Evolutionary conservation across 1,139 yeast genomes (phyloP), one percentile per base, ranked within the genome.

Genomic region (Scheffersomyces lignicola): DNA sequence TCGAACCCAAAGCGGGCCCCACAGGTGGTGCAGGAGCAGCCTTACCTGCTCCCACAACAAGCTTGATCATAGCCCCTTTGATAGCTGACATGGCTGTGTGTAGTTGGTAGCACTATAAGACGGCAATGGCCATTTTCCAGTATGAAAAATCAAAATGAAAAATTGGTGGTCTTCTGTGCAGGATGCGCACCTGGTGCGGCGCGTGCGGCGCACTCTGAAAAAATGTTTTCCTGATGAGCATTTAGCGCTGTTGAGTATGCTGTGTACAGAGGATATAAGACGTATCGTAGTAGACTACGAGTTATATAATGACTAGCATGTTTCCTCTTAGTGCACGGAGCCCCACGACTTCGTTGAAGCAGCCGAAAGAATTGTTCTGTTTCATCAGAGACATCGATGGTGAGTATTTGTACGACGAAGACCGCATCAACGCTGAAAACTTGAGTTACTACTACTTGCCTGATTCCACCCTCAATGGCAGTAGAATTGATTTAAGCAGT

Each of bases 21-120:
- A 92, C 97, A 5, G 99, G 99, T 23, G 99, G 99, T 1, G 96
- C 84, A 28, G 99, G 98, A 1, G 97, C 94, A 0, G 99, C 99
- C 58, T 89, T 89, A 6, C 97, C 97, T 4, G 98, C 98, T n/a
- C 94, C 96, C 4, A 92, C 97, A 39, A 92, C 82, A 45, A 92
- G 77, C 62, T 90, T 92, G 39, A 92, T 89, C 50, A 90, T 61
- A 35, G 84, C 75, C 45, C 62, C 64, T 47, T 62, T 65, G 13
- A 49, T 55, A 28, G 64, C 51, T 31, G 74, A 56, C 69, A 62
- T 65, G 34, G 18, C 22, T 10, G 20, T 32, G n/a, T n/a, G 31
- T 26, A 9, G 29, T 21, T 33, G 15, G 23, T 27, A 3, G 34
- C 29, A 18, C 11, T 15, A 22, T 9, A 29, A 21, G 21, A 16